These are phyloP conservation scores for Dictyostelium purpureum DNA, from an alignment of 78 protist species.

Conservation along the genomic window DNA sequence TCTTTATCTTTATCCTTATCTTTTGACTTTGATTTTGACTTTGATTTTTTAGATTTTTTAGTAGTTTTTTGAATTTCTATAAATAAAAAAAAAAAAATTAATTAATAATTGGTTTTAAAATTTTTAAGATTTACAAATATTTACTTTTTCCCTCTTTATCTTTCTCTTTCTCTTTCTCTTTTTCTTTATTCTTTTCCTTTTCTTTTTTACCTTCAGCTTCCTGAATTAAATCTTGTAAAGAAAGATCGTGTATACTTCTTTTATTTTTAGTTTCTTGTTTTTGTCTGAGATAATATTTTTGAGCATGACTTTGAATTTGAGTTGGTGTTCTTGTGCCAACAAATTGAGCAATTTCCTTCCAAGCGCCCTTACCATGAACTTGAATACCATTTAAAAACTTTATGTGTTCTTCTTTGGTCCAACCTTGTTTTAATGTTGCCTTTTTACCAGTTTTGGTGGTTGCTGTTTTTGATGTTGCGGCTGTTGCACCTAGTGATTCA, in stretches of 20 bases:
- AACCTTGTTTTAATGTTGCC: slow-evolving; percentile 72
- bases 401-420: slow-evolving; percentile 86
- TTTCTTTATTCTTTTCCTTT: not conserved
- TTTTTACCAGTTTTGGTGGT: not conserved
- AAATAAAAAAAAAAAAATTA: not conserved
- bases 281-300: slow-evolving; percentile 85
- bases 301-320: slow-evolving; percentile 89
- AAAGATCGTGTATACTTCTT: slow-evolving; percentile 80
- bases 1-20: not conserved
- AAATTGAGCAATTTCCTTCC: slow-evolving; percentile 81
- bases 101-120: not conserved
- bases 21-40: not conserved
- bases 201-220: too few species aligned
- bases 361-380: slow-evolving; percentile 80
- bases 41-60: not conserved
- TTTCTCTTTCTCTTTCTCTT: not conserved
- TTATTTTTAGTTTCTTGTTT: slow-evolving; percentile 80
- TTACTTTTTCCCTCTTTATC: not conserved
- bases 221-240: slow-evolving; percentile 65
- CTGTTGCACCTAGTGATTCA: not conserved
- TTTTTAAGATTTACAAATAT: not conserved
- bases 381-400: slow-evolving; percentile 76
- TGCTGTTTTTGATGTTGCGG: not conserved
- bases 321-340: slow-evolving; percentile 83
- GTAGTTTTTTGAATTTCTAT: not conserved